Base-by-base conservation (phyloP, 805 yeast genomes). In the Candida maesae region DNA sequence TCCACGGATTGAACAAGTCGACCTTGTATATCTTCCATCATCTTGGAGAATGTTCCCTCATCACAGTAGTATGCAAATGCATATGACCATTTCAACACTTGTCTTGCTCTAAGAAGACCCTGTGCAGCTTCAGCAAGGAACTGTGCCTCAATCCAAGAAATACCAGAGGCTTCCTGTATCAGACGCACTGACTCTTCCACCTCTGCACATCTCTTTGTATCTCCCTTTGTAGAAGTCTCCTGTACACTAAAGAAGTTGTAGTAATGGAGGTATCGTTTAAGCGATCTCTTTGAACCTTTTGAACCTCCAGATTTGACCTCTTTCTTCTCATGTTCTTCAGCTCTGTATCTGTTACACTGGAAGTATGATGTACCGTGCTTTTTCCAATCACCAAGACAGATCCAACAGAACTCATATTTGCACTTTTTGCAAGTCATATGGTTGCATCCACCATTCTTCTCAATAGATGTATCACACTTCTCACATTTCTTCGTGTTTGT, bases 361-460 rank as follows among this genome's bases (percentile, higher is more conserved):
- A 78, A 89, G 63, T 69, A 78, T 32, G 68, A 65, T 21, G 71
- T 67, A 3, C 78, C 79, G 64, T 91, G 98, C 13, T 63, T 64
- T 1, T 59, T 54, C 99, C 99, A 91, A 25, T 68, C 74, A 3
- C 81, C 81, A 46, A 77, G 59, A 62, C 99, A 93, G 29, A 90
- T 79, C 99, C 99, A 93, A 62, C 99, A 93, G 58, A 89, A 93
- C 58, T 90, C 86, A 59, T 76, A 64, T 11, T 60, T 57, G 61
- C 99, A 93, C 44, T 78, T 81, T 4, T 76, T 68, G 61, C 99
- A 93, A 1, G 79, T 74, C 96, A 93, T 91, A 64, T 93, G 99
- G 63, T 91, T 91, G 65, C 99, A 93, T 0, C 99, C 99, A 17
- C 97, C 98, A 58, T 84, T 84, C 55, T 91, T 89, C 58, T 93